phyloP scores from a whole-genome alignment of 2,329 filamentous ascomycete genomes.

The Mollisia scopiformis region DNA sequence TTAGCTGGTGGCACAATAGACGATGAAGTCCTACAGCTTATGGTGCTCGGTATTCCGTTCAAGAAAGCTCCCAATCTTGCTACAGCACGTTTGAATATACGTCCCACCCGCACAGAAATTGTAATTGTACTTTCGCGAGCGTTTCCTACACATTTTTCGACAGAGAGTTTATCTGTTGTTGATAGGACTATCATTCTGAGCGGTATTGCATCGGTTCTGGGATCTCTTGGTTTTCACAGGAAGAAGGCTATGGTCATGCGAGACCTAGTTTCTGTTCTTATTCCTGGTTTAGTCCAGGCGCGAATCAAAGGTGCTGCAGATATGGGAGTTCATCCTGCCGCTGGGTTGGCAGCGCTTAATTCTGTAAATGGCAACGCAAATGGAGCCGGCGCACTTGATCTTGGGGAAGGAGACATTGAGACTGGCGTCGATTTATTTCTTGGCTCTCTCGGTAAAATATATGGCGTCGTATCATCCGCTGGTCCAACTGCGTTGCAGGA shows the following conservation, averaged over 20 bases:
- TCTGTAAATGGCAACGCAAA: conserved; percentile 52
- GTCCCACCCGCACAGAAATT: conserved; percentile 65
- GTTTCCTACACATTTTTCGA: conserved; percentile 65
- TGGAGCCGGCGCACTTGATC: conserved; percentile 59
- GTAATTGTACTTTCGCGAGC: conserved; percentile 68
- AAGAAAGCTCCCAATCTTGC: conserved; percentile 48
- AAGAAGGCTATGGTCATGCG: conserved; percentile 91
- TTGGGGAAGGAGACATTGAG: conserved; percentile 67
- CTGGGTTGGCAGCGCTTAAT: conserved; percentile 77
- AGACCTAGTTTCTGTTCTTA: conserved; percentile 81
- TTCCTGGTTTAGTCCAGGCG: conserved; percentile 85
- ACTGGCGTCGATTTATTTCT: conserved; percentile 67
- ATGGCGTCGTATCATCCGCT: conserved; percentile 56
- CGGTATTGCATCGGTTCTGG: conserved; percentile 85
- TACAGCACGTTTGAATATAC: conserved; percentile 58
- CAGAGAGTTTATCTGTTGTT: conserved; percentile 69
- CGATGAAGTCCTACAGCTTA: conserved; percentile 61
- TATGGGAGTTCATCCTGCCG: conserved; percentile 91
- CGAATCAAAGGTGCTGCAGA: conserved; percentile 94
- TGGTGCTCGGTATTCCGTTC: conserved; percentile 64
- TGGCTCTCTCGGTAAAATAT: conserved; percentile 62
- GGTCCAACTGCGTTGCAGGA: conserved; percentile 39
- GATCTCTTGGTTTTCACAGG: conserved; percentile 75
- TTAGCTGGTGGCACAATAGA: conserved; percentile 65
- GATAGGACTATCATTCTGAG: conserved; percentile 81